Evolutionary conservation across 306 rosid species (phyloP), one percentile per base, ranked within the genome.

Genomic region (Arachis hypogaea): DNA sequence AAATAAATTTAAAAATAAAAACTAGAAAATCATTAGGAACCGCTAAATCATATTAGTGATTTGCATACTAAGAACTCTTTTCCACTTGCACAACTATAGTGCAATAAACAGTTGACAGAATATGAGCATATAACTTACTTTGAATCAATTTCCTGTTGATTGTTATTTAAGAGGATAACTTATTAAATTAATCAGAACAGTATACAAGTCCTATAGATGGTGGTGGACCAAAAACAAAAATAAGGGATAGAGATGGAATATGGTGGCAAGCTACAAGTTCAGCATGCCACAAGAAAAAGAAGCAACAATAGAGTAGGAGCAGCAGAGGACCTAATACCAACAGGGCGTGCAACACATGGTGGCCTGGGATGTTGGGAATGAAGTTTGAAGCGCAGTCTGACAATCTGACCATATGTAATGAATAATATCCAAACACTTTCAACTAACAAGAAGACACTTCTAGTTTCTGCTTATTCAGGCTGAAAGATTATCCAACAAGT

Each of bases 121-220:
- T 18, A 59, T 59, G 76, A 6, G 7, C 11, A 41, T 33, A 56
- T 16, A 69, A 59, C 14, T 40, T 38, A 69, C 7, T 56, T 69
- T 38, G 40, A 14, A 38, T 68, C 33, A n/a, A 59, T 5, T 68
- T 51, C 54, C 51, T 16, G 8, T 16, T 41, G 3, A n/a, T 69
- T 18, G 2, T 36, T 52, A 38, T 16, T 41, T 68, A 16, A 16
- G 28, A 46, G 7, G 49, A 41, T 11, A 41, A 22, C 46, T 38
- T n/a, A 52, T 6, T 10, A 66, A 66, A 66, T 55, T 22, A 71
- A 57, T 12, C 67, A 29, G 38, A 58, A 59, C 16, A 7, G 7
- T 29, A 28, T 4, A 43, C 9, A 70, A 33, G 38, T 33, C 38
- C 38, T 2, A 22, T 2, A 43, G 7, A 43, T 43, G 9, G 9